A percentile compares a stretch with the other conserved stretches of the same genome.
Conservation (phyloP, 768 basidiomycete genomes). For the Lactifluus pinguis region DNA sequence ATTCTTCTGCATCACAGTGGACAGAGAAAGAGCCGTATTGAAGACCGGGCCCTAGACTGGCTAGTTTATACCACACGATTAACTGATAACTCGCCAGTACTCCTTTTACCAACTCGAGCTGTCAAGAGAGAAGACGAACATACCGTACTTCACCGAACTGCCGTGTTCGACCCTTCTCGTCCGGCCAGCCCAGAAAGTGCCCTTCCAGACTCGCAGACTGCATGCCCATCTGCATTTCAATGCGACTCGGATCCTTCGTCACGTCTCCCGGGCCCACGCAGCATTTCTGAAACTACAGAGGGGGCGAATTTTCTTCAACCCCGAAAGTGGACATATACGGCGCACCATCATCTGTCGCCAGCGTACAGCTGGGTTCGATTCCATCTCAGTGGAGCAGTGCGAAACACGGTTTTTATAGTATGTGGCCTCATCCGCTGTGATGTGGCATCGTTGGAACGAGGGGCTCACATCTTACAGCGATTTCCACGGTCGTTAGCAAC, state of each 20-base stretch:
- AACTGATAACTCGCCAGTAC: background rate
- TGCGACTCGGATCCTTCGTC: slow-evolving; percentile 66
- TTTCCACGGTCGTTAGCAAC: slow-evolving; percentile 88
- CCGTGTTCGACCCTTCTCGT: slow-evolving; percentile 44
- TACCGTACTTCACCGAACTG: background rate
- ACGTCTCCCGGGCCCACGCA: slow-evolving; percentile 54
- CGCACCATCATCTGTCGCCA: slow-evolving; percentile 38
- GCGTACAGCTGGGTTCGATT: slow-evolving; percentile 39
- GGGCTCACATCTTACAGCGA: slow-evolving; percentile 43
- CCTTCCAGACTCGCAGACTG: slow-evolving; percentile 35
- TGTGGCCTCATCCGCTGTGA: slow-evolving; percentile 19
- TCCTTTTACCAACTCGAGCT: background rate
- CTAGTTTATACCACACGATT: background rate
- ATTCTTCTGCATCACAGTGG: too few relatives aligned
- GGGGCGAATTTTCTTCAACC: slow-evolving; percentile 41
- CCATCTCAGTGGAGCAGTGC: slow-evolving; percentile 72
- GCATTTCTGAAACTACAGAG: slow-evolving; percentile 65
- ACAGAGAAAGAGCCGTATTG: too few relatives aligned
- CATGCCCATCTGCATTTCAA: slow-evolving; percentile 46
- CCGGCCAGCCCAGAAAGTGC: slow-evolving; percentile 46
- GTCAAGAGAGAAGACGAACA: background rate
- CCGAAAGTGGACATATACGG: slow-evolving; percentile 39
- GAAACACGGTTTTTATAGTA: slow-evolving; percentile 85
- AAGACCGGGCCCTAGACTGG: background rate
- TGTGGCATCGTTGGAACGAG: background rate